A percentile compares a stretch with the other conserved stretches of the same genome.
These are phyloP conservation scores for Colletotrichum musae DNA, from an alignment of 2,329 filamentous ascomycete species.

Conservation along the genomic window DNA sequence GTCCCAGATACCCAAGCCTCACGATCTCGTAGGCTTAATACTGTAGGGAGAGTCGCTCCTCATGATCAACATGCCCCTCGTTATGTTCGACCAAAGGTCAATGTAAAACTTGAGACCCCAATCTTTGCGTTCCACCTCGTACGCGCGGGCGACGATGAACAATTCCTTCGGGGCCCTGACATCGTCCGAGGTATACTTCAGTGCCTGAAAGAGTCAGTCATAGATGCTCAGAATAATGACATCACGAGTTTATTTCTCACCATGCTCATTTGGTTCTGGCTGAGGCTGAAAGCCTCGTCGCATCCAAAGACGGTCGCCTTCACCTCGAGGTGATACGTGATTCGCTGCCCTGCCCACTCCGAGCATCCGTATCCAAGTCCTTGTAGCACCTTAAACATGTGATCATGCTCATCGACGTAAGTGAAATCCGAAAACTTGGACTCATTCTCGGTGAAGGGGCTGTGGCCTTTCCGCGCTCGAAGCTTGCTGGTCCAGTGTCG, in stretches of 20 bases:
- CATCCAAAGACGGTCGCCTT: background rate
- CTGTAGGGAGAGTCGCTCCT: background rate
- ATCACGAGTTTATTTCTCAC: background rate
- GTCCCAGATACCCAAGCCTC: too few relatives aligned
- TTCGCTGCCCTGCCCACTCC: background rate
- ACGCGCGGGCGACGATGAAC: background rate
- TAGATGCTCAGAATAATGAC: background rate
- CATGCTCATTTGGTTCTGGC: background rate
- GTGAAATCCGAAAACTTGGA: background rate
- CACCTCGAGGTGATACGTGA: constrained; percentile 11
- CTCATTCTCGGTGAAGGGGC: background rate
- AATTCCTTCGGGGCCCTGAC: background rate
- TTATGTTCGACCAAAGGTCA: background rate
- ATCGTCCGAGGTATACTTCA: background rate
- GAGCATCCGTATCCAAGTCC: too few relatives aligned
- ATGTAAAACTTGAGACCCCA: background rate
- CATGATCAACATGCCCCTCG: background rate
- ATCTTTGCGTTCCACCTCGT: background rate
- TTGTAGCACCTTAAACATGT: background rate
- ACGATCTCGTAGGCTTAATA: too few relatives aligned
- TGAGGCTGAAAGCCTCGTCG: background rate
- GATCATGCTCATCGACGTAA: background rate
- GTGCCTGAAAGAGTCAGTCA: background rate
- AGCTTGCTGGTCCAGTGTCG: constrained; percentile 8
- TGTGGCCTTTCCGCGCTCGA: background rate